These are phyloP conservation scores for Didymella segeticola DNA, from an alignment of 2,329 filamentous ascomycete species.

Conservation along the genomic window DNA sequence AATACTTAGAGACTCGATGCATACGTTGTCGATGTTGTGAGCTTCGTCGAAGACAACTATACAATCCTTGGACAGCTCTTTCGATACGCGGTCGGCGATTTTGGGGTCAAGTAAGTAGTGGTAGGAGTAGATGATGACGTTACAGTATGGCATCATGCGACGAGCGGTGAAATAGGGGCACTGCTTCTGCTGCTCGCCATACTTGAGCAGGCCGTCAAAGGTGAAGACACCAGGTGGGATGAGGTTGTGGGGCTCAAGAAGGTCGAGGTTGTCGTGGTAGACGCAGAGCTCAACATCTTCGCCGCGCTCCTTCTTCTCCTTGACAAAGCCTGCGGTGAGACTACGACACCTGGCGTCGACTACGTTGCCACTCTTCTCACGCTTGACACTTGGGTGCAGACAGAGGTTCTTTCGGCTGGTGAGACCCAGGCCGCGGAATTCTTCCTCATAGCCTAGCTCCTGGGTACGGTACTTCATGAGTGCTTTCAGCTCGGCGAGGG, in stretches of 20 bases:
- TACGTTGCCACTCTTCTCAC: conserved; percentile 91
- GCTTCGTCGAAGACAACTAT: conserved; percentile 99
- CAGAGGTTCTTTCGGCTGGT: conserved; percentile 98
- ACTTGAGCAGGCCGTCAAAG: conserved; percentile 83
- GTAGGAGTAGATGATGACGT: conserved; percentile 99
- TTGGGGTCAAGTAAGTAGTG: conserved; percentile 98
- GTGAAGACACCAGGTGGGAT: conserved; percentile 97
- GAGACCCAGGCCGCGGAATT: conserved; percentile 88
- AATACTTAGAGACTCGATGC: conserved; percentile 95
- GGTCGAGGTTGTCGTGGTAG: conserved; percentile 97
- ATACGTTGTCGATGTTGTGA: conserved; percentile 99
- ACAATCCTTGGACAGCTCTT: conserved; percentile 95
- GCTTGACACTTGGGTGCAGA: conserved; percentile 92
- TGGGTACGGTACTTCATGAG: conserved; percentile 94
- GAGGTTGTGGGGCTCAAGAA: conserved; percentile 92
- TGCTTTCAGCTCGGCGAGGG: conserved; percentile 85
- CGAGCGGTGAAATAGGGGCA: conserved; percentile 97
- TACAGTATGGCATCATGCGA: conserved; percentile 99
- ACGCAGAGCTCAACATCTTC: conserved; percentile 94
- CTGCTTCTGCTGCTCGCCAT: conserved; percentile 94
- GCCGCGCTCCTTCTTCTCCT: conserved; percentile 94
- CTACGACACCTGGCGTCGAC: conserved; percentile 97
- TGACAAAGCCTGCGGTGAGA: conserved; percentile 94
- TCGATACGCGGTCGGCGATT: conserved; percentile 93
- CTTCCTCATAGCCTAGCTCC: conserved; percentile 87